Evolutionary conservation across 2,329 filamentous ascomycete species (phyloP).

Genomic region (Tricladium varicosporioides): DNA sequence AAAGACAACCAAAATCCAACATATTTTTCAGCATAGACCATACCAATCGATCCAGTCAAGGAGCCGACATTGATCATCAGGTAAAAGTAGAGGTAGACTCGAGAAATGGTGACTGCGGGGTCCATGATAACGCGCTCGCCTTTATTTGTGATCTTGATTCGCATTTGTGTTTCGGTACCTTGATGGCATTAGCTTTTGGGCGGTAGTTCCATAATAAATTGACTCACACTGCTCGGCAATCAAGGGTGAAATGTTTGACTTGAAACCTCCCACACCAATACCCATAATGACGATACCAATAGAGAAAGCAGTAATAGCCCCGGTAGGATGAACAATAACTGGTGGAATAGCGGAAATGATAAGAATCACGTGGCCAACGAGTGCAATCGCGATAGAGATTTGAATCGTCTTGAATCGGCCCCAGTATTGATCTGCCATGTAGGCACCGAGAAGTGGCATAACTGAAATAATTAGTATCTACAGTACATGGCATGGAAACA

Average conservation of each 20-base stretch:
- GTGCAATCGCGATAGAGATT: conserved; percentile 42
- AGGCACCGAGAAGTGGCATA: conserved; percentile 50
- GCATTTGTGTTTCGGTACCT: conserved; percentile 18
- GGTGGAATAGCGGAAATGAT: conserved; percentile 53
- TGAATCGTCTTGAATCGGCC: conserved; percentile 63
- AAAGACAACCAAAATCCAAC: conserved; percentile 49
- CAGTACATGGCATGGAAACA: neutral
- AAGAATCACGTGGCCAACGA: conserved; percentile 53
- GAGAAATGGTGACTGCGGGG: conserved; percentile 33
- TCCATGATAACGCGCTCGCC: conserved; percentile 36
- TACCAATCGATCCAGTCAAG: conserved; percentile 39
- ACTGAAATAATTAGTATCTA: neutral
- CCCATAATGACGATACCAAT: conserved; percentile 47
- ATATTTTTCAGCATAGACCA: conserved; percentile 52
- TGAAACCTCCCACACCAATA: conserved; percentile 45
- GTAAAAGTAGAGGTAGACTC: conserved; percentile 44
- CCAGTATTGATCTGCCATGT: conserved; percentile 56
- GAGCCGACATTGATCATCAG: conserved; percentile 54
- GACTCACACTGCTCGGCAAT: conserved; percentile 32
- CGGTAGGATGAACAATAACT: conserved; percentile 38
- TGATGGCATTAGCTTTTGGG: conserved; percentile 6
- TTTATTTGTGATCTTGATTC: conserved; percentile 25
- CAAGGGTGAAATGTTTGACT: conserved; percentile 37
- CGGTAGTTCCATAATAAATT: neutral
- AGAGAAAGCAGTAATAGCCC: conserved; percentile 48